Base-by-base conservation (phyloP, 148 eudicot species). In the Heliamphora exappendiculata region DNA sequence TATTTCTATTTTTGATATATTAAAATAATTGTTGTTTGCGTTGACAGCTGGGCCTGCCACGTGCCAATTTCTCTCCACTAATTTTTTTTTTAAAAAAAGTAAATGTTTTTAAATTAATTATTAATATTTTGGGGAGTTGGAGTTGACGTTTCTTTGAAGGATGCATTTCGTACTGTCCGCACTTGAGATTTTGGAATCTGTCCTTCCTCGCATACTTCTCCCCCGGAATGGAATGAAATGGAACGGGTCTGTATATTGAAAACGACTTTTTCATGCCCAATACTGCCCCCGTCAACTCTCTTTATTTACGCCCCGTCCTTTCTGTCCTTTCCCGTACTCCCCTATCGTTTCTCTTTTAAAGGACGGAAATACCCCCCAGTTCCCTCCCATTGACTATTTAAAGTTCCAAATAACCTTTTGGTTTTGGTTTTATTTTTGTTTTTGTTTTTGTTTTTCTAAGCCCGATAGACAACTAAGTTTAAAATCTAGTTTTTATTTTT, bases 241-340 rank as follows among this genome's bases (percentile, higher is more conserved):
- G 78, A 69, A 62, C 75, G 36, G 70, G 81, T 80, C 83, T 45
- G 12, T 24, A 19, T 37, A 0, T 17, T 1, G 76, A 66, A 31
- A 72, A 65, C 44, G 86, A 84, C 78, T 39, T 75, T 67, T 42
- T 8, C 8, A 4, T 24, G 0, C 39, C 57, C 88, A 75, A 65
- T 67, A 29, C 28, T 73, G 16, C 86, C 87, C 84, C 81, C 34
- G 12, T 54, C 65, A 45, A 4, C 50, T 24, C 55, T 44, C 51
- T 42, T 73, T 77, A 67, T 67, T 82, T 81, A 71, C 86, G 11
- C 7, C 7, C 64, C 77, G 75, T 73, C 82, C 85, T 87, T 79
- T 75, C 67, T 76, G 96, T 91, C 94, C 97, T 93, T 85, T 76
- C 29, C 74, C 78, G 96, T 93, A 93, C 96, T 90, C 84, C 64